Conservation (phyloP, 2,329 filamentous ascomycete genomes). For the Triangularia setosa region DNA sequence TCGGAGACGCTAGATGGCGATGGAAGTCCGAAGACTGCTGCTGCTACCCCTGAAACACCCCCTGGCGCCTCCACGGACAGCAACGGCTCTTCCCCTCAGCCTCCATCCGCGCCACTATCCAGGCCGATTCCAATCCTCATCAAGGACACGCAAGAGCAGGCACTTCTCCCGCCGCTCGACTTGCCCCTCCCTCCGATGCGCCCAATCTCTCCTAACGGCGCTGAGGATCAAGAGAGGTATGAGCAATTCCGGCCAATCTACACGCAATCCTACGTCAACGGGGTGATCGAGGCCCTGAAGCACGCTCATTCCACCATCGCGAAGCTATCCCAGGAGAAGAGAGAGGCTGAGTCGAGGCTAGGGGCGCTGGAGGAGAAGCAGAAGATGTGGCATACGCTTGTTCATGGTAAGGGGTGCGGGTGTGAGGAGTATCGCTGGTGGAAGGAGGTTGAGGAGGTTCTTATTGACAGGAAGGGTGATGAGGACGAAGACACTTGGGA, state of each 20-base stretch:
- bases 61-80: too few species aligned
- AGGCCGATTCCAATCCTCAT: too few species aligned
- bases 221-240: not conserved
- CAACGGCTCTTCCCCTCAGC: too few species aligned
- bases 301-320: not conserved
- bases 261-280: not conserved
- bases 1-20: too few species aligned
- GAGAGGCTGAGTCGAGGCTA: not conserved
- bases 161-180: not conserved
- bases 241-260: not conserved
- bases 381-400: not conserved
- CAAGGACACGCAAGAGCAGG: not conserved
- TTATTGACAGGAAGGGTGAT: not conserved
- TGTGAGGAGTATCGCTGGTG: not conserved
- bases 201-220: too few species aligned
- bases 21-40: too few species aligned
- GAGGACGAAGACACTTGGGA: not conserved
- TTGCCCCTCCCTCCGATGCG: not conserved
- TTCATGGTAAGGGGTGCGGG: not conserved
- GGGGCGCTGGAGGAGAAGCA: not conserved
- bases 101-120: too few species aligned
- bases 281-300: not conserved
- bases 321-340: not conserved
- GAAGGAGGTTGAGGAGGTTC: not conserved
- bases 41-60: too few species aligned